Evolutionary conservation across 768 basidiomycete species (phyloP).

Genomic region (Tephrocybe sp.): DNA sequence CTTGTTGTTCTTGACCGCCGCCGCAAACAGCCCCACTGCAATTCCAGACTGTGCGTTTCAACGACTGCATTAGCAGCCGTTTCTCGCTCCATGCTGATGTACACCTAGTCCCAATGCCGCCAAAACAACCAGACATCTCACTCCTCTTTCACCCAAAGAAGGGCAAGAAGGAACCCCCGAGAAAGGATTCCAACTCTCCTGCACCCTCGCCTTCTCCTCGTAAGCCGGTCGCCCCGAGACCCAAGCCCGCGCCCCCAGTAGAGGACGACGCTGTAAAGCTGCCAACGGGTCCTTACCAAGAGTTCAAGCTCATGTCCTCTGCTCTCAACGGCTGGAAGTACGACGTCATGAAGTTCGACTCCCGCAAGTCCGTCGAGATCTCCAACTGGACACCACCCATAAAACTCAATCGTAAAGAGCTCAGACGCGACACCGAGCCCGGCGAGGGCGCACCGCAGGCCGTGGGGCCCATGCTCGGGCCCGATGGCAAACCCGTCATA

Average conservation of each 20-base stretch:
- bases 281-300: constrained; percentile 69
- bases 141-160: constrained; percentile 73
- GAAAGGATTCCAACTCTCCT: constrained; percentile 48
- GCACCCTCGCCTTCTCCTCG: constrained; percentile 28
- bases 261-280: constrained; percentile 53
- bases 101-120: constrained; percentile 35
- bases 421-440: constrained; percentile 48
- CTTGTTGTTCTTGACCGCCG: not conserved
- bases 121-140: constrained; percentile 40
- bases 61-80: constrained; percentile 16
- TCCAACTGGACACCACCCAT: constrained; percentile 71
- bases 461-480: constrained; percentile 74
- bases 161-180: constrained; percentile 29
- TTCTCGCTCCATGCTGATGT: constrained; percentile 12
- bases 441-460: constrained; percentile 43
- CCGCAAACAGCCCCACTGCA: not conserved
- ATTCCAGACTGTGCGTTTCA: constrained; percentile 18
- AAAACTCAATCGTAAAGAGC: constrained; percentile 86
- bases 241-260: constrained; percentile 35
- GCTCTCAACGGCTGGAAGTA: constrained; percentile 87
- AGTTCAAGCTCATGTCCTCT: constrained; percentile 79
- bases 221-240: constrained; percentile 42
- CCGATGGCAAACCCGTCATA: constrained; percentile 83
- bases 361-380: constrained; percentile 70
- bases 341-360: constrained; percentile 91